A percentile compares a stretch with the other conserved stretches of the same genome.
Conservation (phyloP, 1,284 basidiomycete genomes). For the Trametes sp. region DNA sequence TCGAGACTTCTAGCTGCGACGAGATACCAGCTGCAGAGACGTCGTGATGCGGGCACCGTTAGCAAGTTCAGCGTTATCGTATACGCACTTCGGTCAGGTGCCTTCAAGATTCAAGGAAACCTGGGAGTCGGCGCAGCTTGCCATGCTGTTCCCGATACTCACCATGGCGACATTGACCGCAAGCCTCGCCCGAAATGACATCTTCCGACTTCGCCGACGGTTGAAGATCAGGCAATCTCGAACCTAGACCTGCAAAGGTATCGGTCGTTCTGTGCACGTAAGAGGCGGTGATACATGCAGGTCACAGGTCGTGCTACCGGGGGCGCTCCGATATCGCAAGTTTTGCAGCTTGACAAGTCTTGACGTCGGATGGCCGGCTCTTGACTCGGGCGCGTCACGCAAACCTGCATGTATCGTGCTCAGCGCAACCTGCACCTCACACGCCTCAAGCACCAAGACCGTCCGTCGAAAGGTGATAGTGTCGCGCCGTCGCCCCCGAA, state of each 20-base stretch:
- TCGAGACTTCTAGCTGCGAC: constrained; percentile 8
- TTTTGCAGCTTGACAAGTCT: neutral
- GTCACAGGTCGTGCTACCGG: constrained; percentile 3
- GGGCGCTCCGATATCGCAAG: constrained; percentile 17
- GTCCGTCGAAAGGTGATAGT: too few species aligned
- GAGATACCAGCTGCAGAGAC: constrained; percentile 1
- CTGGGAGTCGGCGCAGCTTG: constrained; percentile 7
- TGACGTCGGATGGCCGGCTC: constrained; percentile 1
- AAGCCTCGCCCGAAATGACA: neutral
- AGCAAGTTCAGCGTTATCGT: constrained; percentile 18
- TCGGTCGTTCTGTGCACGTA: neutral
- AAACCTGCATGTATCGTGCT: too few species aligned
- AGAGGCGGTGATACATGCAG: neutral
- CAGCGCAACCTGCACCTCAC: neutral
- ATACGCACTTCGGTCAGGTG: constrained; percentile 20
- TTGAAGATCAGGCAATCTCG: neutral
- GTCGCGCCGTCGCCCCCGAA: too few species aligned
- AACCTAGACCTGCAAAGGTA: neutral
- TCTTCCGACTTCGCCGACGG: neutral
- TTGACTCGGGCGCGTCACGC: neutral
- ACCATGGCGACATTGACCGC: constrained; percentile 29
- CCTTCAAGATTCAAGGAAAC: neutral
- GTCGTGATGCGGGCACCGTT: constrained; percentile 3
- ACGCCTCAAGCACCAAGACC: too few species aligned
- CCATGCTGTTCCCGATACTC: constrained; percentile 6